A percentile compares a stretch with the other conserved stretches of the same genome.
phyloP scores from a whole-genome alignment of 1,139 yeast species.

The Nadsonia starkeyi-henricii region DNA sequence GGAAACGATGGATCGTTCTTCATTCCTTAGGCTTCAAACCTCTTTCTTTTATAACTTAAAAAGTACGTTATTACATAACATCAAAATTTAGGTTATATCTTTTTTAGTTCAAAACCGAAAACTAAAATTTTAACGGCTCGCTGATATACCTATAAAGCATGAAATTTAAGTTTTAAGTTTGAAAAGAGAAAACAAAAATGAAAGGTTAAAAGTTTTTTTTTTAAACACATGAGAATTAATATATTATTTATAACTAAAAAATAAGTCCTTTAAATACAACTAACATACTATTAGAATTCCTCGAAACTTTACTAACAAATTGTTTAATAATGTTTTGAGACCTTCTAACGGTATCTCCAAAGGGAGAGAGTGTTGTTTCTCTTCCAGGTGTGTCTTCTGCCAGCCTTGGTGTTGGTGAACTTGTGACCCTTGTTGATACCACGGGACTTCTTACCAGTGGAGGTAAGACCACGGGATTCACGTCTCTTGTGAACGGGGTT shows the following conservation, averaged over 20 bases:
- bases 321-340: conserved; percentile 3
- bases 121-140: too few species aligned
- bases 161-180: too few species aligned
- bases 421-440: conserved; percentile 99
- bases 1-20: too few species aligned
- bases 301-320: conserved; percentile 4
- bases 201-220: background rate
- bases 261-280: background rate
- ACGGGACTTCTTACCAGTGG: conserved; percentile 98
- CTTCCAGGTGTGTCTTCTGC: conserved; percentile 99
- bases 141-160: too few species aligned
- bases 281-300: background rate
- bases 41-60: too few species aligned
- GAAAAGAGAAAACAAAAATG: too few species aligned
- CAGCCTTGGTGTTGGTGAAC: conserved; percentile 95
- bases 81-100: too few species aligned
- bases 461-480: conserved; percentile 97
- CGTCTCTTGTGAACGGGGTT: conserved; percentile 99
- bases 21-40: too few species aligned
- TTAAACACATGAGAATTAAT: background rate
- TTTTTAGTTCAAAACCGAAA: too few species aligned
- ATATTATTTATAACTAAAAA: background rate
- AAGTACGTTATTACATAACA: too few species aligned
- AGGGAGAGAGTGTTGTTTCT: conserved; percentile 96
- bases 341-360: conserved; percentile 95